Evolutionary conservation across 257 asterid species (phyloP).

Genomic region (Haberlea rhodopensis): DNA sequence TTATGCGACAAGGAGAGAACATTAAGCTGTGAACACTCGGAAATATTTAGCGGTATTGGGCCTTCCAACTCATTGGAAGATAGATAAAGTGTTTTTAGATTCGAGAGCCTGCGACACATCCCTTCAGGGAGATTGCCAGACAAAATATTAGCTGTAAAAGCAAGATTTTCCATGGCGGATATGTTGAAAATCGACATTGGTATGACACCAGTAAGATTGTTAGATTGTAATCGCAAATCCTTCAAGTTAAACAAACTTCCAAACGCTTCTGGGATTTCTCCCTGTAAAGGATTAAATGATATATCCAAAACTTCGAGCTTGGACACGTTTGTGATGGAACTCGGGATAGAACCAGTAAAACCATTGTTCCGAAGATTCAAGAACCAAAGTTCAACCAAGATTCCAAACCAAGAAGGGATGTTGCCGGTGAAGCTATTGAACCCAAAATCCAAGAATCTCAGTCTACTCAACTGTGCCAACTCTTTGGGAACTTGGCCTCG

Average conservation of each 20-base stretch:
- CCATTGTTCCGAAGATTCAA: conserved; percentile 23
- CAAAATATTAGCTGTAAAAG: conserved; percentile 12
- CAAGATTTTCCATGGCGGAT: conserved; percentile 18
- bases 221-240: not conserved
- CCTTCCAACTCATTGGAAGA: conserved; percentile 22
- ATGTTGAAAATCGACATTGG: conserved; percentile 28
- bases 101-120: conserved; percentile 15
- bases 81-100: conserved; percentile 6
- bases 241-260: conserved; percentile 16
- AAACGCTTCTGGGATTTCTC: conserved; percentile 22
- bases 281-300: conserved; percentile 19
- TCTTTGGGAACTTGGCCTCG: conserved; percentile 26
- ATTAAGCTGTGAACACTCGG: conserved; percentile 25
- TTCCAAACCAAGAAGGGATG: conserved; percentile 23
- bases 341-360: conserved; percentile 20
- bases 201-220: conserved; percentile 22
- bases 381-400: conserved; percentile 1
- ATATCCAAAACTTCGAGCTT: conserved; percentile 22
- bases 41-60: conserved; percentile 27
- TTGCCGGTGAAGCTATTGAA: conserved; percentile 16
- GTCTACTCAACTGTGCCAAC: conserved; percentile 24
- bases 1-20: conserved; percentile 8
- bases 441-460: conserved; percentile 17
- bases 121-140: conserved; percentile 21
- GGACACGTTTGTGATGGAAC: conserved; percentile 23